phyloP scores from a whole-genome alignment of 352 stramenopile genomes.

The Lagenidium giganteum region DNA sequence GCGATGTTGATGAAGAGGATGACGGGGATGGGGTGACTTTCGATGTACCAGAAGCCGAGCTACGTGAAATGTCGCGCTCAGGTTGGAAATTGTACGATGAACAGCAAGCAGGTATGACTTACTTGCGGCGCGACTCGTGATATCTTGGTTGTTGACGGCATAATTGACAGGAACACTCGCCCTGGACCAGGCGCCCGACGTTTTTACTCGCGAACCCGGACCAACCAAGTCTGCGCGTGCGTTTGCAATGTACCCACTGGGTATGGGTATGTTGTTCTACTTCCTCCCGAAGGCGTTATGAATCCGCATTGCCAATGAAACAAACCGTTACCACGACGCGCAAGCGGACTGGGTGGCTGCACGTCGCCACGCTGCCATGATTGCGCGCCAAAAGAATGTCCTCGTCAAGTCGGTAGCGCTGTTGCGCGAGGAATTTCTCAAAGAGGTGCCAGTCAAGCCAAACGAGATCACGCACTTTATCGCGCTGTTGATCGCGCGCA shows the following conservation, averaged over 20 bases:
- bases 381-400: background rate
- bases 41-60: no score
- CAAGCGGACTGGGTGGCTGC: background rate
- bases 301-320: constrained; percentile 9
- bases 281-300: constrained; percentile 16
- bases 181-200: constrained; percentile 3
- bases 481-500: background rate
- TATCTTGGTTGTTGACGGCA: no score
- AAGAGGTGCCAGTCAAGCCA: background rate
- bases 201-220: constrained; percentile 3
- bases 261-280: constrained; percentile 18
- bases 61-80: no score
- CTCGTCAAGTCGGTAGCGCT: no score
- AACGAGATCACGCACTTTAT: constrained; percentile 1
- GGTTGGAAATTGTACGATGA: no score
- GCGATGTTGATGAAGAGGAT: no score
- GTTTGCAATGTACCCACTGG: constrained; percentile 5
- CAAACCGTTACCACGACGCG: constrained; percentile 4
- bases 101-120: no score
- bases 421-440: background rate
- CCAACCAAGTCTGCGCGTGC: constrained; percentile 10
- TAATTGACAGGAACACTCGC: no score
- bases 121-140: no score
- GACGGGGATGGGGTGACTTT: no score
- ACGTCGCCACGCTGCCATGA: background rate